Conservation (phyloP, 2,329 filamentous ascomycete species). For the Epichloe hybrida region DNA sequence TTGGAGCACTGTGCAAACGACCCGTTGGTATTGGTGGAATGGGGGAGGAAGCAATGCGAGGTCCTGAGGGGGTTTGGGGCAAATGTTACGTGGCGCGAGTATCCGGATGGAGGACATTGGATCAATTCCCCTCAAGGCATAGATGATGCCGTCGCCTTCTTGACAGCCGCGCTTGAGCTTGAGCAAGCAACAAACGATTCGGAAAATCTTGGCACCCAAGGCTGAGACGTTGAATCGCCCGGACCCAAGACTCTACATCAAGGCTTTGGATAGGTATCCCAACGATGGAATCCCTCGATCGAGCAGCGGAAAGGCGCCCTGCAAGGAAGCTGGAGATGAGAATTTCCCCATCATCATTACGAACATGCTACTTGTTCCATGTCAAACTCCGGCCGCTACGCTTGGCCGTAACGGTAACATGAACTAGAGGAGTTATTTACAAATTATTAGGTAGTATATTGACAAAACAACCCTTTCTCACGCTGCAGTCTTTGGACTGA, state of each 20-base stretch:
- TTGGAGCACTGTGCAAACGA: constrained; percentile 33
- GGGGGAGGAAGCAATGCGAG: constrained; percentile 20
- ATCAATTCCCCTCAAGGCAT: constrained; percentile 28
- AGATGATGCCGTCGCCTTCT: constrained; percentile 26
- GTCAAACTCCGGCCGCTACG: background rate
- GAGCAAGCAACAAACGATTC: background rate
- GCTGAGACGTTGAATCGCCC: constrained; percentile 10
- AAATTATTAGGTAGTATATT: no score
- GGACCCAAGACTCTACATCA: constrained; percentile 18
- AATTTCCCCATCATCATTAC: constrained; percentile 23
- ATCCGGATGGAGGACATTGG: constrained; percentile 30
- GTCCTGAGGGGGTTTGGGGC: constrained; percentile 23
- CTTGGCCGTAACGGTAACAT: no score
- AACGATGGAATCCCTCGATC: constrained; percentile 25
- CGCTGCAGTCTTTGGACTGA: no score
- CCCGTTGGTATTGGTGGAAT: constrained; percentile 23
- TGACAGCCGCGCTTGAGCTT: constrained; percentile 8
- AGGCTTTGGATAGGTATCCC: constrained; percentile 23
- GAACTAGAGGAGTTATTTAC: no score
- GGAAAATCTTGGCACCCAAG: background rate
- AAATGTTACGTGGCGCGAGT: constrained; percentile 26
- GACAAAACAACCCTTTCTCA: no score
- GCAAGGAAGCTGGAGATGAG: constrained; percentile 24
- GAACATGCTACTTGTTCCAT: constrained; percentile 29
- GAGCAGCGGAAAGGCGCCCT: constrained; percentile 18